Base-by-base conservation (phyloP, 176 grass and related monocot species). In the Oryza longistaminata region DNA sequence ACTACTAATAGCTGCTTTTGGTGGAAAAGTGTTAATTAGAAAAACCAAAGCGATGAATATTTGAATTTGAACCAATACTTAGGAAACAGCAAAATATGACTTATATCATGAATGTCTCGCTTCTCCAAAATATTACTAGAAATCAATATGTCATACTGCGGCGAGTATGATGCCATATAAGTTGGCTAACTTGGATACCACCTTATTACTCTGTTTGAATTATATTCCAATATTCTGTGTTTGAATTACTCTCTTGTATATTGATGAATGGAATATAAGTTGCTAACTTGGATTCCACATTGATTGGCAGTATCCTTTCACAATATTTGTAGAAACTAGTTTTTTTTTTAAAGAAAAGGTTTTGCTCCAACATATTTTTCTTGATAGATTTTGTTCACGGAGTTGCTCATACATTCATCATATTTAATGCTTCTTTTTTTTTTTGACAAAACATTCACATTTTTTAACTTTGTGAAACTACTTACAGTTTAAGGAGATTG, bases 401-500 rank as follows among this genome's bases (percentile, higher is more conserved):
- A 39, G 8, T 67, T 64, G 68, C 35, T 76, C 39, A 29, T 86
- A 64, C 67, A 73, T 78, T 25, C 29, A 74, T 50, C 66, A 2
- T 26, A 68, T 55, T 66, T 60, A 29, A 48, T 42, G 34, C 14
- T 70, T 79, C 27, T 27, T 85, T 3, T 31, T 60, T 73, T 62
- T 82, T 66, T 14, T 9, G n/a, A 22, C 25, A 53, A 48, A 81
- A 35, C 6, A 44, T 66, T 77, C 3, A 2, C 25, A 22, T 83
- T 88, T 58, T 40, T 39, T 68, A 52, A 74, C 50, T 90, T 34
- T 50, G 6, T 80, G 73, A 39, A 86, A 62, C 7, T 43, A 29
- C 65, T 14, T 74, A 66, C 75, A 99, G 96, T 90, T 94, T 84
- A 99, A 99, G 68, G 96, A 99, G 88, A 99, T 99, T 2, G 93